These are phyloP conservation scores for Tripterygium wilfordii DNA, from an alignment of 177 flowering plant species.

Conservation along the genomic window DNA sequence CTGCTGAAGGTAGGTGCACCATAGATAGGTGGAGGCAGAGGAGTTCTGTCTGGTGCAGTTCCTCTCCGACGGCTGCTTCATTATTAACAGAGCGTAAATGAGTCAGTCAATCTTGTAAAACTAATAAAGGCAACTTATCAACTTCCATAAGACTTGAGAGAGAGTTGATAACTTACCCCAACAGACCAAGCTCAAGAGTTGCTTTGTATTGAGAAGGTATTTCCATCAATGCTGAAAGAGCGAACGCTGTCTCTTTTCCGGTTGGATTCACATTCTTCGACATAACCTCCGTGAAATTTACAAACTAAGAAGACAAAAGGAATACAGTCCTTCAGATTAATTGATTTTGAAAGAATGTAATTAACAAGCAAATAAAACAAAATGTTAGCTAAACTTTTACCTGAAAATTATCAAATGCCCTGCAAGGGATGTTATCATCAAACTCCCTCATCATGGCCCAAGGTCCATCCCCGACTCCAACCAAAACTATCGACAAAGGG, in stretches of 20 bases:
- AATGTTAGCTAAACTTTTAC: too few relatives aligned
- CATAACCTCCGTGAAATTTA: constrained; percentile 51
- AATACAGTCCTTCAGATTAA: neutral
- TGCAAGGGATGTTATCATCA: constrained; percentile 53
- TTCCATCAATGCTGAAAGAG: constrained; percentile 49
- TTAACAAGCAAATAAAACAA: too few relatives aligned
- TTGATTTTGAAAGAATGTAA: too few relatives aligned
- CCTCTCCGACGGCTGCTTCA: constrained; percentile 12
- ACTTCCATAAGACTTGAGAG: neutral
- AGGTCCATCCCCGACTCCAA: constrained; percentile 57
- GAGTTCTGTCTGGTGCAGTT: constrained; percentile 19
- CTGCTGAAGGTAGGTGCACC: constrained; percentile 11
- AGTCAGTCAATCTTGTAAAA: too few relatives aligned
- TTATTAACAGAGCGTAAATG: neutral
- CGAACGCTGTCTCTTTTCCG: constrained; percentile 30
- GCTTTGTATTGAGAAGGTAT: constrained; percentile 53
- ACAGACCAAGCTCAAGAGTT: constrained; percentile 36
- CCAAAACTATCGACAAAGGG: constrained; percentile 48
- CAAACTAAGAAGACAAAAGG: constrained; percentile 28
- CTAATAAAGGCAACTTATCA: too few relatives aligned
- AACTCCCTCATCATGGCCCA: constrained; percentile 61
- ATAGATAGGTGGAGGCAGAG: constrained; percentile 28
- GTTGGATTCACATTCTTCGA: constrained; percentile 25
- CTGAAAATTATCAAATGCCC: constrained; percentile 53
- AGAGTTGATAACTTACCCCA: constrained; percentile 26